Percentiles rank a stretch among this genome's conserved stretches.
Evolutionary conservation across 257 asterid species (phyloP).

Genomic region (Solanum chiquidenum): DNA sequence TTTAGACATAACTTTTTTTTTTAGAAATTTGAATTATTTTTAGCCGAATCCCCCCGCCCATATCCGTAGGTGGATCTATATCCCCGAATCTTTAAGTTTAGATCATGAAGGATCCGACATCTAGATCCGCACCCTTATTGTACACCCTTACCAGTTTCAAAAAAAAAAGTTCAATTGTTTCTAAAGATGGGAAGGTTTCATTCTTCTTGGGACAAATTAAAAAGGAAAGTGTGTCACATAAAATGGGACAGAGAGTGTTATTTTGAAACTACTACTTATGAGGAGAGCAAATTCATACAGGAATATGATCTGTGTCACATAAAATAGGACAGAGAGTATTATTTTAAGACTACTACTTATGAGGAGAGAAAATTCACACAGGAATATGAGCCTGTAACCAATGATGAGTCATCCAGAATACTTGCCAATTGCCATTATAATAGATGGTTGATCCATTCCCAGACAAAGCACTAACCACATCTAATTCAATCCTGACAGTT

Average conservation of each 20-base stretch:
- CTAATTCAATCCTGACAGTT: not conserved
- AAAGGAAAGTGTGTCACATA: not conserved
- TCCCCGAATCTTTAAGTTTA: not conserved
- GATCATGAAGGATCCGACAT: not conserved
- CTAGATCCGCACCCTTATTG: not conserved
- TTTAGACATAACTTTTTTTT: no score
- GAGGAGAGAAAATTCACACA: not conserved
- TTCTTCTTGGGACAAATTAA: not conserved
- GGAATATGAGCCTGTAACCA: not conserved
- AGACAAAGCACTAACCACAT: not conserved
- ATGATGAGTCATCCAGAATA: not conserved
- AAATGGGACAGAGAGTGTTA: not conserved
- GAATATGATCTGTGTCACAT: not conserved
- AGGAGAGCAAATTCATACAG: not conserved
- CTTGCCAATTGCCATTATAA: not conserved
- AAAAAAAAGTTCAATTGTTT: not conserved
- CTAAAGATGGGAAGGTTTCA: not conserved
- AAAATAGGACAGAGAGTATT: not conserved
- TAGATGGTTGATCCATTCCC: not conserved
- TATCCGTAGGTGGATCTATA: not conserved
- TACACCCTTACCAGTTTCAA: not conserved
- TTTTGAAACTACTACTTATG: not conserved
- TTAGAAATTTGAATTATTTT: not conserved
- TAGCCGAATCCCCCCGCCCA: not conserved
- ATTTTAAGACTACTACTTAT: not conserved